These are phyloP conservation scores for Vitis amurensis DNA, from an alignment of 164 flowering plant species.

Conservation along the genomic window DNA sequence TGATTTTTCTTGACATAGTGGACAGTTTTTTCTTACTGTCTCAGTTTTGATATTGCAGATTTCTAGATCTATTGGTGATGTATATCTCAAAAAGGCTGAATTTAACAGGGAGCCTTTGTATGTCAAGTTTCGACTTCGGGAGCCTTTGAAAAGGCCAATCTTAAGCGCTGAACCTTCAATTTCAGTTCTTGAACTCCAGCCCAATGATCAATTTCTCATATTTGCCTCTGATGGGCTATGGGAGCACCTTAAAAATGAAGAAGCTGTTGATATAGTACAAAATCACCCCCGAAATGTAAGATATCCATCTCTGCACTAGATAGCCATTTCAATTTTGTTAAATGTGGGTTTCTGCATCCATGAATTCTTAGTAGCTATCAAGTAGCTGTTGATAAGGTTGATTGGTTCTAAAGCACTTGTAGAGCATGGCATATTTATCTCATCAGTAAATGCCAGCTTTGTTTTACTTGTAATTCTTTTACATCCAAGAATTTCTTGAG, in stretches of 20 bases:
- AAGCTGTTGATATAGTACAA: slow-evolving; percentile 69
- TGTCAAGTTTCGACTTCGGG: slow-evolving; percentile 64
- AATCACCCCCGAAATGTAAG: slow-evolving; percentile 56
- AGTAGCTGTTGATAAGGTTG: neutral
- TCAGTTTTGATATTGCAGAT: slow-evolving; percentile 34
- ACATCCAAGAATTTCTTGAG: no score
- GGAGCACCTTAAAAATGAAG: slow-evolving; percentile 73
- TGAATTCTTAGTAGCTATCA: neutral
- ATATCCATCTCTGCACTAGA: neutral
- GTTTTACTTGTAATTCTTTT: no score
- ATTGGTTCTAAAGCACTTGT: no score
- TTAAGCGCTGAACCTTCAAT: slow-evolving; percentile 69
- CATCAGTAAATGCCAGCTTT: no score
- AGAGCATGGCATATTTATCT: no score
- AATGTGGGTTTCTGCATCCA: neutral
- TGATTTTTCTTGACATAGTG: neutral
- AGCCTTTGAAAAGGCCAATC: slow-evolving; percentile 57
- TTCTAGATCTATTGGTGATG: slow-evolving; percentile 73
- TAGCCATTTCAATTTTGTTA: neutral
- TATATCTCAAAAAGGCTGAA: slow-evolving; percentile 66
- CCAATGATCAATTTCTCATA: slow-evolving; percentile 64
- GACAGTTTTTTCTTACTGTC: no score
- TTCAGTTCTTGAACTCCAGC: slow-evolving; percentile 54
- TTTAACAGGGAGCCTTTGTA: slow-evolving; percentile 67
- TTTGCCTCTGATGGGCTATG: slow-evolving; percentile 79